A percentile compares a stretch with the other conserved stretches of the same genome.
Evolutionary conservation across 148 eudicot genomes (phyloP).

Genomic region (Rhododendron simsii): DNA sequence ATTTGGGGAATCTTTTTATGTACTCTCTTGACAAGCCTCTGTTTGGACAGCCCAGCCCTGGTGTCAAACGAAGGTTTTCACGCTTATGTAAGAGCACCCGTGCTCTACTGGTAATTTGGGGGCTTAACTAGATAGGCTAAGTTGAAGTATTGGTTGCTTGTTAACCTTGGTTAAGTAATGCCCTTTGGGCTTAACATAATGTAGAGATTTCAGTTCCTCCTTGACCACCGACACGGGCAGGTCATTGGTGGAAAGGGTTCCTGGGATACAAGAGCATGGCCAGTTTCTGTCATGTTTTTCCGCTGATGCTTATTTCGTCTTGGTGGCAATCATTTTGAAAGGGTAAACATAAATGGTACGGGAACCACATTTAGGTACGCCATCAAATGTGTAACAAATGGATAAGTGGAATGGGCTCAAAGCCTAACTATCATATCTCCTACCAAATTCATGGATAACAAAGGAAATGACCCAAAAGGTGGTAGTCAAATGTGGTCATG

Average conservation of each 20-base stretch:
- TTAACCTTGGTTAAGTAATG: background rate
- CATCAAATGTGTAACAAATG: background rate
- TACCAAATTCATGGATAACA: background rate
- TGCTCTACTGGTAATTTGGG: background rate
- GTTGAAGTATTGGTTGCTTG: background rate
- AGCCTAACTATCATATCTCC: background rate
- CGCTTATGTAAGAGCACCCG: background rate
- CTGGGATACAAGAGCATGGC: background rate
- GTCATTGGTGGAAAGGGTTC: background rate
- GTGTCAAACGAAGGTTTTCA: background rate
- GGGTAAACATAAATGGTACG: background rate
- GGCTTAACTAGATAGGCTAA: background rate
- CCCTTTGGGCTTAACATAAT: background rate
- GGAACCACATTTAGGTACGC: background rate
- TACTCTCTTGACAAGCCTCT: background rate
- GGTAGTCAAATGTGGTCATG: background rate
- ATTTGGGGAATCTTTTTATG: background rate
- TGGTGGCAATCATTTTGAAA: background rate
- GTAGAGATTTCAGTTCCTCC: background rate
- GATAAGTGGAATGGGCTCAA: background rate
- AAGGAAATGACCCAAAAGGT: background rate
- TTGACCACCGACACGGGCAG: background rate
- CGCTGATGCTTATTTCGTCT: background rate
- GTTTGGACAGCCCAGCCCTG: background rate
- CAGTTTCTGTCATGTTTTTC: background rate